A percentile compares a stretch with the other conserved stretches of the same genome.
Conservation (phyloP, 768 basidiomycete genomes). For the Suillus subaureus region DNA sequence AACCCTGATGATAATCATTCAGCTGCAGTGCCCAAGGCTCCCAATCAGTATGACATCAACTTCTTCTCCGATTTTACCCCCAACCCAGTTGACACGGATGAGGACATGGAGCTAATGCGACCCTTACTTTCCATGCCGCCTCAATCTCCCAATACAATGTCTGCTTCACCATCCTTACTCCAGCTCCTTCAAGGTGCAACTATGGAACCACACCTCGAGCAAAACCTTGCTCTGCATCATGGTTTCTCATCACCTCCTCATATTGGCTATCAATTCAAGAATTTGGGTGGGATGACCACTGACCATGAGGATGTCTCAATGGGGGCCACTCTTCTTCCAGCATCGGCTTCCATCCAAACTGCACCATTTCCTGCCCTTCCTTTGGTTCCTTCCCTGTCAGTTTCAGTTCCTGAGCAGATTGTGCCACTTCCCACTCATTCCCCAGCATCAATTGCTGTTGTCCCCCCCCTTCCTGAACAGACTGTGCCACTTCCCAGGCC, state of each 20-base stretch:
- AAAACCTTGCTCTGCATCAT: background rate
- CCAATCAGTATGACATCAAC: background rate
- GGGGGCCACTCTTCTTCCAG: background rate
- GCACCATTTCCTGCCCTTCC: background rate
- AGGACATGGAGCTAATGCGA: background rate
- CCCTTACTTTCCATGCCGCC: background rate
- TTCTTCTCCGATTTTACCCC: background rate
- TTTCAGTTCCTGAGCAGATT: background rate
- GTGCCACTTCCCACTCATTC: background rate
- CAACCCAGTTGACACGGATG: background rate
- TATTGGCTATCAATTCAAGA: background rate
- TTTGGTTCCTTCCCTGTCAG: background rate
- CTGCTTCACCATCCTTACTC: background rate
- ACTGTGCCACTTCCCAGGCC: background rate
- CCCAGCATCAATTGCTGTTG: background rate
- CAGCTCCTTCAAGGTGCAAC: background rate
- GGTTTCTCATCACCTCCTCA: background rate
- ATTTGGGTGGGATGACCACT: background rate
- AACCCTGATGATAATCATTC: background rate
- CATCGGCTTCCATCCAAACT: background rate
- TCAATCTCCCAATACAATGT: background rate
- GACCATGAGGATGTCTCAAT: background rate
- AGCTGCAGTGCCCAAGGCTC: background rate
- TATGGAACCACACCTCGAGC: background rate
- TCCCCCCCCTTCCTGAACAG: background rate